phyloP scores from a whole-genome alignment of 352 stramenopile genomes.

The Globisporangium viniferum region DNA sequence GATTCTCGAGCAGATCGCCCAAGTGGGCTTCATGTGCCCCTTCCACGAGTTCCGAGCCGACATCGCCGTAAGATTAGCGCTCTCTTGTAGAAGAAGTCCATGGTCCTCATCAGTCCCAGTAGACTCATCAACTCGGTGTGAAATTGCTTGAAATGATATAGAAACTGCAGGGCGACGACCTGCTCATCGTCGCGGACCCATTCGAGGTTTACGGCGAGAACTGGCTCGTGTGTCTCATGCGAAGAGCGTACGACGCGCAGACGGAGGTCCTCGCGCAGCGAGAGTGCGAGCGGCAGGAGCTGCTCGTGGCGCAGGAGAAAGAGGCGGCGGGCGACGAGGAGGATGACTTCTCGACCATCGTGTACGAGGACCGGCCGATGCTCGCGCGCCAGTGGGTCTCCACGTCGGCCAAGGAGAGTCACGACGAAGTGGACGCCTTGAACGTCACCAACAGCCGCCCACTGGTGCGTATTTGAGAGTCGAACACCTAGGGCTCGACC shows the following conservation, averaged over 20 bases:
- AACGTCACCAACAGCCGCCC: conserved; percentile 46
- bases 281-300: conserved; percentile 47
- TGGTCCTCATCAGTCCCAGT: too few species aligned
- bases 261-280: conserved; percentile 54
- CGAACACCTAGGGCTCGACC: too few species aligned
- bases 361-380: conserved; percentile 77
- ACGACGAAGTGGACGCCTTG: conserved; percentile 66
- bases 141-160: conserved; percentile 17
- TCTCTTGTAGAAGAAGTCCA: too few species aligned
- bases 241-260: conserved; percentile 58
- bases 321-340: conserved; percentile 26
- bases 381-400: conserved; percentile 60
- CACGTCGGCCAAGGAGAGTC: conserved; percentile 40
- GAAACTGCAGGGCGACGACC: conserved; percentile 66
- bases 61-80: conserved; percentile 5
- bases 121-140: neutral
- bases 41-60: conserved; percentile 45
- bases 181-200: conserved; percentile 75
- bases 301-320: conserved; percentile 34
- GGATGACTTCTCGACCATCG: conserved; percentile 48
- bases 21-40: conserved; percentile 81
- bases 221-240: conserved; percentile 76
- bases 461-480: conserved; percentile 23
- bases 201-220: conserved; percentile 82
- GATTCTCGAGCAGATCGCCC: conserved; percentile 72